Evolutionary conservation across 108 stramenopile genomes (phyloP).

Genomic region (Thalassiosira profunda): DNA sequence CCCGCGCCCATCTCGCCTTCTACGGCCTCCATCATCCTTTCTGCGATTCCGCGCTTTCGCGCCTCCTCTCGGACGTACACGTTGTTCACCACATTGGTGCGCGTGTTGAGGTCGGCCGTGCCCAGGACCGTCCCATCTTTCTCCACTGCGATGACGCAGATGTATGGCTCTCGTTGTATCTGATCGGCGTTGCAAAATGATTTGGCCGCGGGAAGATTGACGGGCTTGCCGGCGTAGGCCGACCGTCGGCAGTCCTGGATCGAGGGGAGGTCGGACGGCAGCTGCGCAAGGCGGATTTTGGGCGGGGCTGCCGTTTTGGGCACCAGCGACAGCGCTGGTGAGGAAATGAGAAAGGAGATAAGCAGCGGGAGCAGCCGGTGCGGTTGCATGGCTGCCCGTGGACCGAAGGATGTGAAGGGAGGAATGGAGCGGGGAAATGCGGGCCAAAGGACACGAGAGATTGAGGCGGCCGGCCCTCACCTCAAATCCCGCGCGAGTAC

Average conservation of each 20-base stretch:
- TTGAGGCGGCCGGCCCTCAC: no score
- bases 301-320: no score
- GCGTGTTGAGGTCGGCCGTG: slow-evolving; percentile 35
- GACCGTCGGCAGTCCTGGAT: slow-evolving; percentile 41
- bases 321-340: no score
- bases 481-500: no score
- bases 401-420: no score
- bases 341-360: no score
- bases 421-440: no score
- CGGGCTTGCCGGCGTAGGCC: slow-evolving; percentile 13
- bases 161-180: slow-evolving; percentile 27
- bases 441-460: no score
- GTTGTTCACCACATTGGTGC: slow-evolving; percentile 31
- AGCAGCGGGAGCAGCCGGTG: no score
- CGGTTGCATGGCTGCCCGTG: no score
- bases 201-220: slow-evolving; percentile 25
- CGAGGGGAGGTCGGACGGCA: slow-evolving; percentile 21
- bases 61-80: slow-evolving; percentile 36
- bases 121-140: slow-evolving; percentile 23
- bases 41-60: slow-evolving; percentile 37
- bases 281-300: slow-evolving; percentile 9
- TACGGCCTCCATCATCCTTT: slow-evolving; percentile 40
- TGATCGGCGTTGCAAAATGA: slow-evolving; percentile 51
- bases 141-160: slow-evolving; percentile 26
- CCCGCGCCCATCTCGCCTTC: background rate